These are phyloP conservation scores for Graphilbum fragrans DNA, from an alignment of 2,329 filamentous ascomycete species.

Conservation along the genomic window DNA sequence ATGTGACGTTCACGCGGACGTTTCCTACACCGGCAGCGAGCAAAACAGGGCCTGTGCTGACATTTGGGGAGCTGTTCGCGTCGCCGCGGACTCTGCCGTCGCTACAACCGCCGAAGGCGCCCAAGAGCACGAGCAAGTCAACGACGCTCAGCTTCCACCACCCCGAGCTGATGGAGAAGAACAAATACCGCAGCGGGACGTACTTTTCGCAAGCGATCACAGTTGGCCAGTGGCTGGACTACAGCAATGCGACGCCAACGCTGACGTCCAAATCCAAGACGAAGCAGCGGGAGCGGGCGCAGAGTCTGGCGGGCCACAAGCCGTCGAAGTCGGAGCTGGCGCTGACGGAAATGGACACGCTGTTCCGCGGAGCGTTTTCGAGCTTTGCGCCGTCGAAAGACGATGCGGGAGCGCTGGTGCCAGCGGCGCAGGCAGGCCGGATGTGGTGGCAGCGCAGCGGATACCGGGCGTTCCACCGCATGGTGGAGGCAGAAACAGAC, in stretches of 20 bases:
- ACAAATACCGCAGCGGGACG: slow-evolving; percentile 38
- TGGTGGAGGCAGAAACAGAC: slow-evolving; percentile 40
- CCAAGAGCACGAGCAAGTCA: slow-evolving; percentile 57
- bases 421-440: slow-evolving; percentile 53
- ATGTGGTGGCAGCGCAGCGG: slow-evolving; percentile 70
- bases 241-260: slow-evolving; percentile 49
- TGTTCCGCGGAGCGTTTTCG: slow-evolving; percentile 68
- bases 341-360: slow-evolving; percentile 56
- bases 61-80: slow-evolving; percentile 64
- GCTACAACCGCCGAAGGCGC: slow-evolving; percentile 59
- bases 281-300: slow-evolving; percentile 59
- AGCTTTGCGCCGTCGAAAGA: slow-evolving; percentile 69
- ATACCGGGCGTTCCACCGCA: slow-evolving; percentile 50
- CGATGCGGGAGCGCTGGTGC: slow-evolving; percentile 57
- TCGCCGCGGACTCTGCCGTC: slow-evolving; percentile 52
- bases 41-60: slow-evolving; percentile 41
- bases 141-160: slow-evolving; percentile 24
- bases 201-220: slow-evolving; percentile 57
- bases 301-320: slow-evolving; percentile 52
- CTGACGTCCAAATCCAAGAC: slow-evolving; percentile 40
- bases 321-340: slow-evolving; percentile 43
- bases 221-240: slow-evolving; percentile 58
- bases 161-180: slow-evolving; percentile 33
- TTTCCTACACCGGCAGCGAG: slow-evolving; percentile 34
- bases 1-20: slow-evolving; percentile 54